These are phyloP conservation scores for Cornus suecica DNA, from an alignment of 148 eudicot species.

Conservation along the genomic window DNA sequence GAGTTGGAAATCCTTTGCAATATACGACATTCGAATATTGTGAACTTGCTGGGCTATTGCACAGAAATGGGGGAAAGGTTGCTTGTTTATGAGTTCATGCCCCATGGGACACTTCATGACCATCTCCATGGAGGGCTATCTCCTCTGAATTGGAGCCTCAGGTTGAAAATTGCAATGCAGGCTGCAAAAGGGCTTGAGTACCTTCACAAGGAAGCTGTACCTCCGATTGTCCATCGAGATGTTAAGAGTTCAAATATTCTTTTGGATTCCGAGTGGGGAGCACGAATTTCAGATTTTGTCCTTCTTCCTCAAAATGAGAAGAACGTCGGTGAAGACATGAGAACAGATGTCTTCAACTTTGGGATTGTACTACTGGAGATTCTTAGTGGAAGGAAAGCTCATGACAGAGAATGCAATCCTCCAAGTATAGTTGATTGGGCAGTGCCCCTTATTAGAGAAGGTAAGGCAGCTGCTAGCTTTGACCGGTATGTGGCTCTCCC, in stretches of 20 bases:
- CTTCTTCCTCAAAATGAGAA: constrained; percentile 49
- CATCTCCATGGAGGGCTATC: constrained; percentile 92
- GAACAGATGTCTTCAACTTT: constrained; percentile 63
- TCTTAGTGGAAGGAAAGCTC: constrained; percentile 82
- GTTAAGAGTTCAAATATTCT: constrained; percentile 82
- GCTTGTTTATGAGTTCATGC: constrained; percentile 91
- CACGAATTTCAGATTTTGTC: constrained; percentile 81
- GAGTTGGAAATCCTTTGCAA: constrained; percentile 88
- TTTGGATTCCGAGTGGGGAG: constrained; percentile 80
- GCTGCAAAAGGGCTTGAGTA: constrained; percentile 92
- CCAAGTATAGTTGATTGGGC: constrained; percentile 89
- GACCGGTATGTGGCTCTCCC: constrained; percentile 86
- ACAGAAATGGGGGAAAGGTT: constrained; percentile 95
- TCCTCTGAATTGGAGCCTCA: constrained; percentile 63
- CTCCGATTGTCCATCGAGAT: constrained; percentile 78
- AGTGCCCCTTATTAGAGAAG: constrained; percentile 60
- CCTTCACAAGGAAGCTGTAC: constrained; percentile 64
- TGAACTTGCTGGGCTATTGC: constrained; percentile 90
- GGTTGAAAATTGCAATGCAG: constrained; percentile 78
- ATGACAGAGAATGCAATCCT: constrained; percentile 71
- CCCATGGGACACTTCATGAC: constrained; percentile 86
- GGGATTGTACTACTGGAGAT: constrained; percentile 86
- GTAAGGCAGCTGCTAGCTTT: constrained; percentile 71
- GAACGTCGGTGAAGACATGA: constrained; percentile 51
- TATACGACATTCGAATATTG: constrained; percentile 66